A percentile compares a stretch with the other conserved stretches of the same genome.
These are phyloP conservation scores for Andrographis paniculata DNA, from an alignment of 305 asterid genomes.

Conservation along the genomic window DNA sequence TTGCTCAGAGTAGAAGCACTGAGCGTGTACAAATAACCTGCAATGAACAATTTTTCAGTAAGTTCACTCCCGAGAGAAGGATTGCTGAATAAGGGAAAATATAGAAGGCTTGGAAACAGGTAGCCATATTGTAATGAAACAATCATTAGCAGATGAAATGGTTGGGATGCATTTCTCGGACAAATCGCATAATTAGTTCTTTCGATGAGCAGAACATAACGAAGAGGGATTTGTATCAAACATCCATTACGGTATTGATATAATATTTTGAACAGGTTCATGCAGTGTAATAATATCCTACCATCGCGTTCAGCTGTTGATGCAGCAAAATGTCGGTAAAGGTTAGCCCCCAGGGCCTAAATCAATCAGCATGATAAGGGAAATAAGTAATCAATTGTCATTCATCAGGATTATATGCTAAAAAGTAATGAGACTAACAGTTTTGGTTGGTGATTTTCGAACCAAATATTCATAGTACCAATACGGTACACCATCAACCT, in stretches of 20 bases:
- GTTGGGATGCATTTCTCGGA: no score
- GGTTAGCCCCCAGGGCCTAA: conserved; percentile 71
- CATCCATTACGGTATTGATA: no score
- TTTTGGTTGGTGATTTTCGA: conserved; percentile 83
- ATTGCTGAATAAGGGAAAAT: no score
- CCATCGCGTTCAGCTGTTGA: conserved; percentile 93
- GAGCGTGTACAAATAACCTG: conserved; percentile 86
- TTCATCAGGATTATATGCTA: conserved; percentile 13
- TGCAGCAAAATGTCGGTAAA: conserved; percentile 74
- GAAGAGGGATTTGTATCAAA: no score
- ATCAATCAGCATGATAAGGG: conserved; percentile 18
- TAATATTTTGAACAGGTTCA: no score
- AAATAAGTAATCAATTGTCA: conserved; percentile 9
- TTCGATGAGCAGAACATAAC: no score
- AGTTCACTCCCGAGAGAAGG: no score
- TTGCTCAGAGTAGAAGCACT: conserved; percentile 84
- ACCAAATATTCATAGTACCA: conserved; percentile 90
- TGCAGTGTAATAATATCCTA: conserved; percentile 21
- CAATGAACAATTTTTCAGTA: not conserved
- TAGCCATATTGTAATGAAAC: no score
- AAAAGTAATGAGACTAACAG: conserved; percentile 42
- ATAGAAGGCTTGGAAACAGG: no score
- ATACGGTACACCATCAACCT: conserved; percentile 89
- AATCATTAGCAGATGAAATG: no score
- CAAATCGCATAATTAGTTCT: no score